phyloP scores from a whole-genome alignment of 177 flowering plant species.

The Tripterygium wilfordii region DNA sequence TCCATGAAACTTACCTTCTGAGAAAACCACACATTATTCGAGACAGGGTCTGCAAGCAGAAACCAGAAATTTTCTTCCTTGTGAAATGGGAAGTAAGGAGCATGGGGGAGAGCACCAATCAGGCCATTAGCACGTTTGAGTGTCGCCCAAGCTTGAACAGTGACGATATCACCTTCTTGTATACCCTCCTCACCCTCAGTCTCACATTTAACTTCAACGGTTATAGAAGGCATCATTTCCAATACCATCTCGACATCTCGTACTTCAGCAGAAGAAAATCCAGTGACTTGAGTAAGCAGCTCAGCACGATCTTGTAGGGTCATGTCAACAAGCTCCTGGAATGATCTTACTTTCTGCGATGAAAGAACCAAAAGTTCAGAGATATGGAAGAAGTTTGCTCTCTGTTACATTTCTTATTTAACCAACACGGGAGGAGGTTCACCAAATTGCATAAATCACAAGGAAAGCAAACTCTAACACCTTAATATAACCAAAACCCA shows the following conservation, averaged over 20 bases:
- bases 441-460: no score
- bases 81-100: slow-evolving; percentile 83
- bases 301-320: slow-evolving; percentile 56
- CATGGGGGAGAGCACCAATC: slow-evolving; percentile 71
- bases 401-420: no score
- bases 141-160: slow-evolving; percentile 83
- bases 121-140: slow-evolving; percentile 70
- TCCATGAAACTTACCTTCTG: slow-evolving; percentile 82
- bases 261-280: slow-evolving; percentile 58
- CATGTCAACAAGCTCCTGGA: slow-evolving; percentile 79
- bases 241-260: slow-evolving; percentile 78
- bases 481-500: no score
- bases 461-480: no score
- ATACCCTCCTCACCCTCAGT: slow-evolving; percentile 93
- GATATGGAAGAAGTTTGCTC: no score
- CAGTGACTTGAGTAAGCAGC: slow-evolving; percentile 62
- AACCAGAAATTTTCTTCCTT: slow-evolving; percentile 69
- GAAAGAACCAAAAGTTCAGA: background rate
- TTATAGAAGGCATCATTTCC: slow-evolving; percentile 75
- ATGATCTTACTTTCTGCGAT: slow-evolving; percentile 72
- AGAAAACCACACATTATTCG: slow-evolving; percentile 85
- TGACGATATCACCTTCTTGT: slow-evolving; percentile 89
- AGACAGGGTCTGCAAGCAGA: slow-evolving; percentile 59
- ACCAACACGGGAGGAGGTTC: no score
- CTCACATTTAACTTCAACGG: slow-evolving; percentile 69